Base-by-base conservation (phyloP, 129 eudicot species). In the Silybum marianum region DNA sequence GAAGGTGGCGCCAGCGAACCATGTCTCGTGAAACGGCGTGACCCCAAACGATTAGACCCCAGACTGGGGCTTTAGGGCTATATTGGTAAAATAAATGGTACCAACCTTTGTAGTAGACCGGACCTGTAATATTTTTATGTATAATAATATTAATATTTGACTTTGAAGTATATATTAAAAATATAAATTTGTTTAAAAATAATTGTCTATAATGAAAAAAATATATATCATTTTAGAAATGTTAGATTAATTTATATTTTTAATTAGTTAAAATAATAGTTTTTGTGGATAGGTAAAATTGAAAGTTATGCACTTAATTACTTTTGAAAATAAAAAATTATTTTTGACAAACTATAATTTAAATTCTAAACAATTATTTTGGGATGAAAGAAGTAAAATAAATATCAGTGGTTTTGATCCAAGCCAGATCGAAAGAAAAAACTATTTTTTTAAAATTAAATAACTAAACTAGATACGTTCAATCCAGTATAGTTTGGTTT, bases 41-140 rank as follows among this genome's bases (percentile, higher is more conserved):
- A 74, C 98, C 98, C 98, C 98, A 94, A 13, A 86, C 91, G 38
- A 94, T 94, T 78, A 83, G 90, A 46, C 98, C 98, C 98, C 98
- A 94, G 0, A 90, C 79, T 0, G 98, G 86, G 16, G 86, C 95
- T 11, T 75, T 78, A 12, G 92, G 95, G 74, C 93, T 91, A 90
- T 94, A 91, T 83, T 94, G 98, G 84, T 91, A 94, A 85, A 94
- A 94, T 34, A 94, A 79, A 81, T 94, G 98, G 84, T 94, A 94
- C 91, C 92, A 90, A 70, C 95, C 98, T 65, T 91, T 94, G 85
- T 94, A 90, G 65, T 44, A 85, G 26, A 94, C 66, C 12, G 97
- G 98, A 71, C 97, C 98, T 94, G 77, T 78, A 24, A 24, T 26
- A 18, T 39, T 40, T 73, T 19, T 40, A 32, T 9, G 1, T 16